Conservation (phyloP, 129 eudicot genomes). For the Centella asiatica region DNA sequence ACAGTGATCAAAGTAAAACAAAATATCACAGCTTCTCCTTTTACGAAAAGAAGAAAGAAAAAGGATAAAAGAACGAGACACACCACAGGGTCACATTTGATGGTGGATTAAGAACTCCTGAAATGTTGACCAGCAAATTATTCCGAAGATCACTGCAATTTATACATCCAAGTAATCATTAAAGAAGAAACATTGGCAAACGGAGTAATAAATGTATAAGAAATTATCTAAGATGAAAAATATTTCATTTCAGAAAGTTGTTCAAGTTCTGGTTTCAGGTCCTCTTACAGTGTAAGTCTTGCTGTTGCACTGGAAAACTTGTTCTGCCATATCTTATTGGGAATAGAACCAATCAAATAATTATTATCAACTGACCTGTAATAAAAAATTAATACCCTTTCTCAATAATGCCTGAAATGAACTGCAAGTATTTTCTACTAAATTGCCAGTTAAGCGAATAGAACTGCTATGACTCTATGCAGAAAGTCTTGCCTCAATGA, state of each 20-base stretch:
- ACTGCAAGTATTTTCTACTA: not conserved
- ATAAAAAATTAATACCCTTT: conserved; percentile 5
- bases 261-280: conserved; percentile 8
- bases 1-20: not conserved
- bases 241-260: not conserved
- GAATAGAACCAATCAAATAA: conserved; percentile 51
- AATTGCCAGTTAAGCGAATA: too few species aligned
- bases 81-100: conserved; percentile 64
- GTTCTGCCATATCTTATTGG: conserved; percentile 52
- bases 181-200: not conserved
- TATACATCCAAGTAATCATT: not conserved
- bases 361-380: conserved; percentile 64
- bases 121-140: conserved; percentile 43
- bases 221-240: not conserved
- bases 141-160: conserved; percentile 58
- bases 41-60: not conserved
- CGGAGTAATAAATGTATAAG: not conserved
- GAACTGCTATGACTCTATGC: not conserved
- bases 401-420: not conserved
- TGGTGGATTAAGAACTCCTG: conserved; percentile 56
- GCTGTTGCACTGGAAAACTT: conserved; percentile 41
- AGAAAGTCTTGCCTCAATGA: not conserved
- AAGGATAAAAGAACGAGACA: conserved; percentile 3
- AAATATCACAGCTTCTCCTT: not conserved
- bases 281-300: conserved; percentile 70